Base-by-base conservation (phyloP, 2,329 filamentous ascomycete genomes). In the Neoarthrinium moseri region DNA sequence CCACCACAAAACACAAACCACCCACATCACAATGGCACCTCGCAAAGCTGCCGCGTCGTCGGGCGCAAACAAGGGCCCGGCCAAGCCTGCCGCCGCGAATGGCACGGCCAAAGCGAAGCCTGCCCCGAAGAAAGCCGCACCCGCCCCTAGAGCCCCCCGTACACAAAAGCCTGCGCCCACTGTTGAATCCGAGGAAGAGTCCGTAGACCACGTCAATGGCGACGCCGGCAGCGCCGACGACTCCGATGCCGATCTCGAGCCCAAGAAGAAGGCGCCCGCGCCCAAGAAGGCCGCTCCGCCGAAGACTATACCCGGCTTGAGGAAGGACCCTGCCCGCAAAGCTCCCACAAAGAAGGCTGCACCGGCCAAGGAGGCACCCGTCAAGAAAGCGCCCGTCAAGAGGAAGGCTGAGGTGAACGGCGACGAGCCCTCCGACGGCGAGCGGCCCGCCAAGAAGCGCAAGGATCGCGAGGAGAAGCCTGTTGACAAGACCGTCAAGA, bases 381-480 rank as follows among this genome's bases (percentile, higher is more conserved):
- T 54, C 12, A 57, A 61, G 42, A 53, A 32, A 22, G 15, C 35
- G 43, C 23, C 21, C 38, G 40, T 43, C 11, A 48, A 46, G n/a
- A n/a, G n/a, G n/a, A n/a, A n/a, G 7, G 51, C 54, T n/a, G 48
- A 55, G 48, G 46, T 29, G 29, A 39, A 38, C 10, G 45, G 45
- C n/a, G 48, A 45, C 18, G 45, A 45, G 12, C 21, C 33, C 21
- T 12, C 36, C 3, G 34, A 43, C 21, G 40, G 38, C 6, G 32
- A 46, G 40, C 39, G 24, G 21, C 40, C 48, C 5, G 34, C 42
- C 7, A 53, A 52, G 48, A 15, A 20, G 34, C 38, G 49, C 35
- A 40, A 40, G 15, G 23, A 15, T 3, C 23, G 37, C 17, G 37
- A 58, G 50, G 37, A 36, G 50, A 57, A 70, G 63, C 44, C 38